Conservation (phyloP, 192 early-diverging fungal species). For the Paraglomus occultum region DNA sequence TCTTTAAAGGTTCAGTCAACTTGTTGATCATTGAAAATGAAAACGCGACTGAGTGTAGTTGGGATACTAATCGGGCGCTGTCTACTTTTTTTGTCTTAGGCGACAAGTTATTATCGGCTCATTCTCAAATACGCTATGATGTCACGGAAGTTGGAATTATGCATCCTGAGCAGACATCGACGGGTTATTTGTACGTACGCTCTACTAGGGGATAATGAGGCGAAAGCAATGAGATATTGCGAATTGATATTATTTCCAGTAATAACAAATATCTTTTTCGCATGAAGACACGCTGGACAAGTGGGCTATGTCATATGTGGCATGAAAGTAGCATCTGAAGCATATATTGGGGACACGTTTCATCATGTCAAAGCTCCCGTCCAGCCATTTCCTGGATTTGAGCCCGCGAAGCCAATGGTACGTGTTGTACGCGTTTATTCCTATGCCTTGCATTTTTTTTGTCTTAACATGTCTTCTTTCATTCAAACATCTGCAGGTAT, state of each 20-base stretch:
- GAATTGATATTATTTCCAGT: neutral
- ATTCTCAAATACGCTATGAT: constrained; percentile 82
- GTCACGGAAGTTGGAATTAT: constrained; percentile 91
- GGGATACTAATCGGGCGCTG: neutral
- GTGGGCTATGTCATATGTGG: constrained; percentile 91
- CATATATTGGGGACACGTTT: constrained; percentile 95
- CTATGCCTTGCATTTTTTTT: neutral
- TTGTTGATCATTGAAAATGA: neutral
- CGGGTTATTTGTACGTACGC: constrained; percentile 51
- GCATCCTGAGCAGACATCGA: constrained; percentile 82
- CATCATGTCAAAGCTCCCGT: constrained; percentile 66
- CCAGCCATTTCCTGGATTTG: constrained; percentile 83
- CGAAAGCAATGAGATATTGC: constrained; percentile 4
- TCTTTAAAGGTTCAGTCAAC: neutral
- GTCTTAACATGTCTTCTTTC: neutral
- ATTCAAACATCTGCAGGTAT: constrained; percentile 45
- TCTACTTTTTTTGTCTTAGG: constrained; percentile 40
- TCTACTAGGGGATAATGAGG: constrained; percentile 29
- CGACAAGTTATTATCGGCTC: constrained; percentile 75
- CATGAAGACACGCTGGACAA: constrained; percentile 62
- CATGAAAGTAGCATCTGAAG: constrained; percentile 92
- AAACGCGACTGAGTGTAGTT: too few species aligned
- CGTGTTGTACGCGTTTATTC: neutral
- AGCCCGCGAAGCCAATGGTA: constrained; percentile 93
- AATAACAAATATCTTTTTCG: neutral